A percentile compares a stretch with the other conserved stretches of the same genome.
phyloP scores from a whole-genome alignment of 768 basidiomycete genomes.

The Strobilomyces dryophilus region DNA sequence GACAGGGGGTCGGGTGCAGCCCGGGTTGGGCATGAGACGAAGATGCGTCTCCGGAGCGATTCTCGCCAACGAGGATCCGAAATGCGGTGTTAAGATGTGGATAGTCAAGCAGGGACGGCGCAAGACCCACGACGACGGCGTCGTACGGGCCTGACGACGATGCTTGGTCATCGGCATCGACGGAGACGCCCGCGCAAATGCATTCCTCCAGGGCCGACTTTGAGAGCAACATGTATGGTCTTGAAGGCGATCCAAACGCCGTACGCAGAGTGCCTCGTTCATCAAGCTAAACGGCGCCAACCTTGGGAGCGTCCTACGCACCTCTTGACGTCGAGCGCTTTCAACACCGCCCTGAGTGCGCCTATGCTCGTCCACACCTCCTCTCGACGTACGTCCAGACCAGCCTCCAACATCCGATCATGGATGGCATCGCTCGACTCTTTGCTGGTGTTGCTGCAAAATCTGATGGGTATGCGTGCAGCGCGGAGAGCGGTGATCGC shows the following conservation, averaged over 20 bases:
- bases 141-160: constrained; percentile 34
- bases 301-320: constrained; percentile 10
- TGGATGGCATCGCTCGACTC: constrained; percentile 48
- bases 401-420: constrained; percentile 41
- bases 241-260: not conserved
- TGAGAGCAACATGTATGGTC: constrained; percentile 57
- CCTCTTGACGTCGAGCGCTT: constrained; percentile 39
- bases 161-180: not conserved
- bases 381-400: constrained; percentile 40
- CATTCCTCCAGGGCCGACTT: constrained; percentile 45
- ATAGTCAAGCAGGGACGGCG: constrained; percentile 51
- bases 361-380: constrained; percentile 67
- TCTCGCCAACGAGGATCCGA: constrained; percentile 51
- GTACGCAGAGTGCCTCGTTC: not conserved
- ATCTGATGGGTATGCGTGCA: constrained; percentile 40
- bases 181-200: not conserved
- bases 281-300: not conserved
- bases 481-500: constrained; percentile 27
- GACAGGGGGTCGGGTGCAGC: not conserved
- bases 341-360: constrained; percentile 47
- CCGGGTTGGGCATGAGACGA: not conserved
- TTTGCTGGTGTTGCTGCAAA: constrained; percentile 70
- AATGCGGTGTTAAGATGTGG: constrained; percentile 60
- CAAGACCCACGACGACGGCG: constrained; percentile 61
- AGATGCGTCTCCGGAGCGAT: constrained; percentile 4